phyloP scores from a whole-genome alignment of 371 early-diverging fungal species.

The Batrachochytrium dendrobatidis region DNA sequence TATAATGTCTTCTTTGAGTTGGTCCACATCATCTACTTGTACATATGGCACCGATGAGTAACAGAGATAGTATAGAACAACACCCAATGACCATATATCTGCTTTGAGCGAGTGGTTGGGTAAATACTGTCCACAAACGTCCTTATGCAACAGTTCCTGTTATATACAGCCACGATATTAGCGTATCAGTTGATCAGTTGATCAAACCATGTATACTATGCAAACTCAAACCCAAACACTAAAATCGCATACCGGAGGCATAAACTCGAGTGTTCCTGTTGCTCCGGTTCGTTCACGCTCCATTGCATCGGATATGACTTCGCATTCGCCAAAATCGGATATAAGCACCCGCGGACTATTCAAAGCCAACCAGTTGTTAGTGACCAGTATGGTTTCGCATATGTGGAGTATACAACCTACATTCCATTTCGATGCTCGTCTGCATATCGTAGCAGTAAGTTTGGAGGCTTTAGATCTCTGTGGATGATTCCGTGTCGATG shows the following conservation, averaged over 20 bases:
- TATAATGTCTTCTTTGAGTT: slow-evolving; percentile 69
- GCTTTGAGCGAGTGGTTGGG: slow-evolving; percentile 68
- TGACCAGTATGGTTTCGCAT: background rate
- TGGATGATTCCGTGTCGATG: slow-evolving; percentile 80
- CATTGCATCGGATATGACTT: slow-evolving; percentile 42
- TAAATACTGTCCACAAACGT: slow-evolving; percentile 12
- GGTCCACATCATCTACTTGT: slow-evolving; percentile 82
- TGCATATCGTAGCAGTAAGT: slow-evolving; percentile 70
- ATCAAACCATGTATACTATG: background rate
- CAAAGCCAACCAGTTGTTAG: background rate
- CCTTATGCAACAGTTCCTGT: slow-evolving; percentile 22
- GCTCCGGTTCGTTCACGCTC: slow-evolving; percentile 78
- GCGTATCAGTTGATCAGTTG: background rate
- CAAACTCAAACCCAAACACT: background rate
- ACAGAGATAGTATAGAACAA: slow-evolving; percentile 84
- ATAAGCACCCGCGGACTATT: slow-evolving; percentile 72
- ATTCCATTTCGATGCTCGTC: slow-evolving; percentile 11
- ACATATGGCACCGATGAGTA: slow-evolving; percentile 76
- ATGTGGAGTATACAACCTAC: background rate
- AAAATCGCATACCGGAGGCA: slow-evolving; percentile 67
- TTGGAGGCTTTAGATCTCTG: slow-evolving; percentile 88
- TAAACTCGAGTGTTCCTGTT: slow-evolving; percentile 92
- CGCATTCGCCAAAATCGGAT: slow-evolving; percentile 96
- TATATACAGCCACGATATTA: background rate
- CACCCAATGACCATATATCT: slow-evolving; percentile 93